Conservation (phyloP, 176 grass and related monocot species). For the Oryza glumipatula region DNA sequence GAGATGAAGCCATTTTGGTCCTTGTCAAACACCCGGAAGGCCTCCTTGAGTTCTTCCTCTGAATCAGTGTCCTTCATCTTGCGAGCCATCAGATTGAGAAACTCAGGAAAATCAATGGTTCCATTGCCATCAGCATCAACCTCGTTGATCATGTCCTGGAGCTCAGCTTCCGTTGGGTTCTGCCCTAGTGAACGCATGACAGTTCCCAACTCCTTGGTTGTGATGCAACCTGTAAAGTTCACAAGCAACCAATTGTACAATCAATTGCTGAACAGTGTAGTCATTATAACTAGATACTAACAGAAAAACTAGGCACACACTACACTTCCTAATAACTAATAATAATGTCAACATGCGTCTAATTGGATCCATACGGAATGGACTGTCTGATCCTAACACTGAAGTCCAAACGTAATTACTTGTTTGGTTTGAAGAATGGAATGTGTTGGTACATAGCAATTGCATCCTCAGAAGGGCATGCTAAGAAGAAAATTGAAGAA, state of each 20-base stretch:
- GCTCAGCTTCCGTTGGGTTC: slow-evolving; percentile 93
- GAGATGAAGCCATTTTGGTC: slow-evolving; percentile 95
- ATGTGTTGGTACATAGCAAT: background rate
- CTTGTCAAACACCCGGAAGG: slow-evolving; percentile 94
- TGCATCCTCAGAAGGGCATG: background rate
- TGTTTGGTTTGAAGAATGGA: no score
- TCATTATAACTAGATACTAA: background rate
- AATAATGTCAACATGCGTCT: background rate
- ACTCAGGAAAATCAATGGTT: slow-evolving; percentile 90
- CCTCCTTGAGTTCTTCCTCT: slow-evolving; percentile 94
- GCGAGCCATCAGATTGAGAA: slow-evolving; percentile 91
- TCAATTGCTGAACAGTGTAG: background rate
- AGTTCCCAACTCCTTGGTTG: slow-evolving; percentile 91
- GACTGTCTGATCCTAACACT: background rate
- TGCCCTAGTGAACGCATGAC: slow-evolving; percentile 92
- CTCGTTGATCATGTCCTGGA: slow-evolving; percentile 97
- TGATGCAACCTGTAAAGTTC: slow-evolving; percentile 75
- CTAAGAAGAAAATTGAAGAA: background rate
- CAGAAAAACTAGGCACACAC: background rate
- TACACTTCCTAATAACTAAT: background rate
- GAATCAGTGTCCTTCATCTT: slow-evolving; percentile 98
- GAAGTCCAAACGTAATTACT: no score
- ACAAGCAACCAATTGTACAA: background rate
- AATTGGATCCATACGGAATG: background rate
- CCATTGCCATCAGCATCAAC: slow-evolving; percentile 88